Percentiles rank a stretch among this genome's conserved stretches.
phyloP scores from a whole-genome alignment of 805 yeast genomes.

The Tetrapisispora arboricola region DNA sequence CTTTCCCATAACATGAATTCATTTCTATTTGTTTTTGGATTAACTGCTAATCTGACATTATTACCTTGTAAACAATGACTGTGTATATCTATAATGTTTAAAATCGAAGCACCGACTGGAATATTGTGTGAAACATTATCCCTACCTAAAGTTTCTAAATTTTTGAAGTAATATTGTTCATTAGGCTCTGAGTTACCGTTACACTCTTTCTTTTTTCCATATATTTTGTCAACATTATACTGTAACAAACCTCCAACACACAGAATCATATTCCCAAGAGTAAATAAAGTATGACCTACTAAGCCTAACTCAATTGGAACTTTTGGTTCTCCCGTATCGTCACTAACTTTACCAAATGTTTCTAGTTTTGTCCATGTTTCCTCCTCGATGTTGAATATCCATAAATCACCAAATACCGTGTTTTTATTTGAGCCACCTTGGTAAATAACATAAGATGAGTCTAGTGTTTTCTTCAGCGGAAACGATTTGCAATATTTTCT shows the following conservation, averaged over 20 bases:
- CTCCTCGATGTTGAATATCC: slow-evolving; percentile 39
- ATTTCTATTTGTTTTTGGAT: background rate
- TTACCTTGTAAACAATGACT: slow-evolving; percentile 15
- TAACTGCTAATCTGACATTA: background rate
- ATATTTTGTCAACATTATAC: slow-evolving; percentile 15
- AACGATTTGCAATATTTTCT: background rate
- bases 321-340: slow-evolving; percentile 8
- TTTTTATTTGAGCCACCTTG: slow-evolving; percentile 32
- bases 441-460: slow-evolving; percentile 12
- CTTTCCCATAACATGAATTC: background rate
- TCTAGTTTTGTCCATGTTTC: slow-evolving; percentile 32
- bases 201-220: background rate
- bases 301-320: slow-evolving; percentile 14
- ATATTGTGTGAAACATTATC: background rate
- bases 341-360: slow-evolving; percentile 5
- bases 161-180: background rate
- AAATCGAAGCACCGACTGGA: slow-evolving; percentile 4
- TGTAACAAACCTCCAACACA: slow-evolving; percentile 23
- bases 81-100: slow-evolving; percentile 17
- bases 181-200: background rate
- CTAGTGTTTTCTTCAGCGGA: background rate
- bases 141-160: background rate
- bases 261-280: slow-evolving; percentile 17
- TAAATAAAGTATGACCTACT: slow-evolving; percentile 23
- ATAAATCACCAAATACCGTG: slow-evolving; percentile 37